Evolutionary conservation across 306 rosid species (phyloP).

Genomic region (Pueraria montana): DNA sequence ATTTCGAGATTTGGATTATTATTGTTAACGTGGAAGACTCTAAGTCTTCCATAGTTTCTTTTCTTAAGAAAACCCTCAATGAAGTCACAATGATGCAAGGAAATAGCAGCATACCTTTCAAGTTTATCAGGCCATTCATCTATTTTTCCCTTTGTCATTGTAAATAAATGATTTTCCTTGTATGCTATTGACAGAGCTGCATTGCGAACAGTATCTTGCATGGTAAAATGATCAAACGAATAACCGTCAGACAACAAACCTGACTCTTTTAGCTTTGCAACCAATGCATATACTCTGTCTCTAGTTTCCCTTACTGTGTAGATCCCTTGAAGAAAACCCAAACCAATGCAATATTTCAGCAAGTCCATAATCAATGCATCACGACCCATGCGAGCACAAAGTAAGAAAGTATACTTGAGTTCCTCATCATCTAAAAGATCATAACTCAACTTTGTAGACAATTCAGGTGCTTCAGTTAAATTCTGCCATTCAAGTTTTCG

Average conservation of each 20-base stretch:
- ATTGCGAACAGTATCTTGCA: slow-evolving; percentile 32
- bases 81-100: slow-evolving; percentile 27
- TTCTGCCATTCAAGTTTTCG: background rate
- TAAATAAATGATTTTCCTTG: background rate
- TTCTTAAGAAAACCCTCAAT: slow-evolving; percentile 9
- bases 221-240: slow-evolving; percentile 36
- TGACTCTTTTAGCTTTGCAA: slow-evolving; percentile 15
- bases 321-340: slow-evolving; percentile 36
- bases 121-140: slow-evolving; percentile 46
- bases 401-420: slow-evolving; percentile 39
- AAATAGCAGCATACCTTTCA: slow-evolving; percentile 36
- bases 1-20: slow-evolving; percentile 11
- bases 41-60: background rate
- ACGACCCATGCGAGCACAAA: slow-evolving; percentile 40
- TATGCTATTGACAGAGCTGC: slow-evolving; percentile 40
- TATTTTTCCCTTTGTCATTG: background rate
- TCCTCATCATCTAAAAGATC: slow-evolving; percentile 36
- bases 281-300: background rate
- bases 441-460: slow-evolving; percentile 49
- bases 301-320: slow-evolving; percentile 11
- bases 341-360: slow-evolving; percentile 43
- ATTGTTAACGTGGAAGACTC: slow-evolving; percentile 22
- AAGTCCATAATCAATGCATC: slow-evolving; percentile 8
- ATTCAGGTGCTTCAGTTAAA: background rate
- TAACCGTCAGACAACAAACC: slow-evolving; percentile 33